Percentiles rank a stretch among this genome's conserved stretches.
Evolutionary conservation across 2,329 filamentous ascomycete species (phyloP).

Genomic region (Daldinia sp.): DNA sequence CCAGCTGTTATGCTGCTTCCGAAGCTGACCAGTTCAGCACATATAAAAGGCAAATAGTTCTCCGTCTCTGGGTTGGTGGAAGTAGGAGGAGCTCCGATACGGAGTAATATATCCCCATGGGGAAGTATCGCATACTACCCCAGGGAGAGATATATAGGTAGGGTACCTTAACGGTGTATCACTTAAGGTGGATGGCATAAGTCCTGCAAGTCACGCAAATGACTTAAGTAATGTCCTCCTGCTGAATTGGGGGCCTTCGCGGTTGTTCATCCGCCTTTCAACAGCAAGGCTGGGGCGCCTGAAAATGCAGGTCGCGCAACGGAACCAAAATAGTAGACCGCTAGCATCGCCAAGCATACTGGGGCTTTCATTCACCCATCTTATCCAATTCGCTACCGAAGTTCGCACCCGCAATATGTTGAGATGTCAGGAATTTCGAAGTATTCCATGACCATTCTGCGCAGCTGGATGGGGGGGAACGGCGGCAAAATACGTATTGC

Average conservation of each 20-base stretch:
- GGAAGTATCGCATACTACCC: constrained; percentile 22
- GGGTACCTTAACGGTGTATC: constrained; percentile 13
- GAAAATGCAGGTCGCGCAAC: constrained; percentile 30
- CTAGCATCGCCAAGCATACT: constrained; percentile 36
- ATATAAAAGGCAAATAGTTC: constrained; percentile 14
- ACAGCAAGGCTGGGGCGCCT: constrained; percentile 38
- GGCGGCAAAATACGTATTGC: constrained; percentile 49
- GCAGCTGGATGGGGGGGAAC: constrained; percentile 42
- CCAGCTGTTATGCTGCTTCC: constrained; percentile 21
- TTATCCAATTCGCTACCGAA: constrained; percentile 46
- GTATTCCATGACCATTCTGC: constrained; percentile 41
- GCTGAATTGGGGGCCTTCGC: constrained; percentile 32
- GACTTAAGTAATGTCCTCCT: constrained; percentile 28
- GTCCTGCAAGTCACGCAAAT: constrained; percentile 4
- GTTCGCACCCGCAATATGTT: constrained; percentile 40
- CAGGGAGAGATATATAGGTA: constrained; percentile 19
- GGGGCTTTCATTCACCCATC: constrained; percentile 41
- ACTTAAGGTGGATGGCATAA: constrained; percentile 7
- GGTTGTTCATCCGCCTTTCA: constrained; percentile 30
- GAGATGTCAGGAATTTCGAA: constrained; percentile 40
- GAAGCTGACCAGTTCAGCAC: constrained; percentile 19
- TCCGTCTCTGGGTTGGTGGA: constrained; percentile 13
- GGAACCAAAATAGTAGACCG: constrained; percentile 35
- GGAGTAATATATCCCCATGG: constrained; percentile 36
- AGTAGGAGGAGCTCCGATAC: constrained; percentile 26